These are phyloP conservation scores for Fagus sylvatica DNA, from an alignment of 306 rosid species.

Conservation along the genomic window DNA sequence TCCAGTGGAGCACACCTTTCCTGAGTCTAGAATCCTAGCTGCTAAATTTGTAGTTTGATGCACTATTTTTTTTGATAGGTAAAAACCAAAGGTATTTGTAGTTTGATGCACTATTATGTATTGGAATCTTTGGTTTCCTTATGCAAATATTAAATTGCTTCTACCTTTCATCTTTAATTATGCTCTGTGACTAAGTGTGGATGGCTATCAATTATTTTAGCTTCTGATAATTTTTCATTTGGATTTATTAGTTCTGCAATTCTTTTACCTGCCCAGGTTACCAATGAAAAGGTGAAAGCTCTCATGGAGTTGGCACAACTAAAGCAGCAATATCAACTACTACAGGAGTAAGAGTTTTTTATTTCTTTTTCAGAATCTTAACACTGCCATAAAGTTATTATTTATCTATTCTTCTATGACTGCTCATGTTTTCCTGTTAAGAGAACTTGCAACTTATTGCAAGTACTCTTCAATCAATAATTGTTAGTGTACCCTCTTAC, in stretches of 20 bases:
- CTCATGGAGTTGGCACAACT: slow-evolving; percentile 85
- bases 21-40: background rate
- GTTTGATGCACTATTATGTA: background rate
- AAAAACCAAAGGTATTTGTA: background rate
- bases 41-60: background rate
- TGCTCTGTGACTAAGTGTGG: background rate
- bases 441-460: background rate
- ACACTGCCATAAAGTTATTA: slow-evolving; percentile 8
- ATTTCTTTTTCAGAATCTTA: slow-evolving; percentile 25
- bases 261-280: slow-evolving; percentile 61
- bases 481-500: background rate
- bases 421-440: background rate
- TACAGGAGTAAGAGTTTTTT: slow-evolving; percentile 64
- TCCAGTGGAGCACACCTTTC: background rate
- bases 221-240: slow-evolving; percentile 15
- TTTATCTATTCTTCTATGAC: background rate
- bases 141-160: background rate
- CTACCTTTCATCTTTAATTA: background rate
- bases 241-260: slow-evolving; percentile 15
- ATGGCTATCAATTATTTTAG: background rate
- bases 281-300: slow-evolving; percentile 93
- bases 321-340: slow-evolving; percentile 75
- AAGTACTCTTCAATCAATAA: background rate
- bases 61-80: background rate
- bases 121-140: background rate